These are phyloP conservation scores for Thraustochytrium sp. DNA, from an alignment of 352 stramenopile genomes.

Conservation along the genomic window DNA sequence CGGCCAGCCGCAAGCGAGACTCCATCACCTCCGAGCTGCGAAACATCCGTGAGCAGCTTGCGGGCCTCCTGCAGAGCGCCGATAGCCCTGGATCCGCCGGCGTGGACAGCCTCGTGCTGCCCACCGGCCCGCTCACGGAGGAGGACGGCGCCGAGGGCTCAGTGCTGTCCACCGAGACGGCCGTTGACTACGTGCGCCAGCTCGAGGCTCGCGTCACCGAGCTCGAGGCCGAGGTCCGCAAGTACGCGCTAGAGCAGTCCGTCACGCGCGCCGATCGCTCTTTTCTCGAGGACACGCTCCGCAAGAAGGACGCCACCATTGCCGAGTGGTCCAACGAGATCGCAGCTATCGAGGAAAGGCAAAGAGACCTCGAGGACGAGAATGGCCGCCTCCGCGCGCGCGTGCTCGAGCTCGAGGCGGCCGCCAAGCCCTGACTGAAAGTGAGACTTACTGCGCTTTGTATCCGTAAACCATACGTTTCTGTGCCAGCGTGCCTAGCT, in stretches of 20 bases:
- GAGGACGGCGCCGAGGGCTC: no score
- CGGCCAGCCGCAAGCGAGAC: background rate
- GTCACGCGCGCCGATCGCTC: background rate
- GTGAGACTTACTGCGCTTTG: no score
- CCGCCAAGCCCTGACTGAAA: no score
- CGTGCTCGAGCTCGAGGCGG: background rate
- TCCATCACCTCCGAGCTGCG: conserved; percentile 30
- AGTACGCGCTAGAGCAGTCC: conserved; percentile 23
- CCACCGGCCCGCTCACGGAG: no score
- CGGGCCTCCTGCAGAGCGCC: background rate
- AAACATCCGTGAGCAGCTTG: conserved; percentile 21
- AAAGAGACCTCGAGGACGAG: background rate
- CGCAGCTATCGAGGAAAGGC: background rate
- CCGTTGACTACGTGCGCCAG: background rate
- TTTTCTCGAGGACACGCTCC: background rate
- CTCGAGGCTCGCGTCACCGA: background rate
- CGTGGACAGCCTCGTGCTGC: no score
- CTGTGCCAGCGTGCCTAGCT: no score
- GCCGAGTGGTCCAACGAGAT: background rate
- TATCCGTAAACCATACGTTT: no score
- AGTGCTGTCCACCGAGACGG: no score
- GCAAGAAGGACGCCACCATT: conserved; percentile 7
- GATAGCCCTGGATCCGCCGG: background rate
- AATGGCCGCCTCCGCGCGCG: background rate
- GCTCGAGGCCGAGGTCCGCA: conserved; percentile 12